These are phyloP conservation scores for Nelumbo lutea DNA, from an alignment of 164 flowering plant species.

Conservation along the genomic window DNA sequence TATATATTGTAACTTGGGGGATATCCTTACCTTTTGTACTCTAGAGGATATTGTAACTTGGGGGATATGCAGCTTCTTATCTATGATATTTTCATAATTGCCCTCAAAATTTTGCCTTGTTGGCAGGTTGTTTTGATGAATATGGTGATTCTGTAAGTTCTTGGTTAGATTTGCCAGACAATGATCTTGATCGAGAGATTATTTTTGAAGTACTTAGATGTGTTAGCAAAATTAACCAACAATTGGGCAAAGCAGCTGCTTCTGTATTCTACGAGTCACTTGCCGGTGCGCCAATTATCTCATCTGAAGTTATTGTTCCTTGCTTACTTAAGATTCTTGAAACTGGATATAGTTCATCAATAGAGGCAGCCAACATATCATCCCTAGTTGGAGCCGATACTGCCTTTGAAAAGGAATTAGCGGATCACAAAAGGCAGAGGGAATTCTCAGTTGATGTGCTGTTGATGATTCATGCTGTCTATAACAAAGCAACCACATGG, in stretches of 20 bases:
- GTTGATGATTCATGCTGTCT: conserved; percentile 51
- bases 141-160: conserved; percentile 32
- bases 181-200: conserved; percentile 45
- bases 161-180: conserved; percentile 36
- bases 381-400: conserved; percentile 47
- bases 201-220: conserved; percentile 64
- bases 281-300: conserved; percentile 28
- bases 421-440: conserved; percentile 63
- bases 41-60: no score
- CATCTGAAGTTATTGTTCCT: conserved; percentile 61
- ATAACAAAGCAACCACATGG: conserved; percentile 63
- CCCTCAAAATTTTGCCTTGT: background rate
- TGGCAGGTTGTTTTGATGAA: conserved; percentile 53
- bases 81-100: background rate
- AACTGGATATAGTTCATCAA: conserved; percentile 54
- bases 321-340: conserved; percentile 64
- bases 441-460: conserved; percentile 73
- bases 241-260: conserved; percentile 67
- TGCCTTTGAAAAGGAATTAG: conserved; percentile 53
- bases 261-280: conserved; percentile 68
- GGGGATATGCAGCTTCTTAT: no score
- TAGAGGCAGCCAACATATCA: conserved; percentile 26
- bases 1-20: no score
- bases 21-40: background rate
- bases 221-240: conserved; percentile 48